Evolutionary conservation across 352 stramenopile species (phyloP), one percentile per base, ranked within the genome.

Genomic region (Globisporangium canariense): DNA sequence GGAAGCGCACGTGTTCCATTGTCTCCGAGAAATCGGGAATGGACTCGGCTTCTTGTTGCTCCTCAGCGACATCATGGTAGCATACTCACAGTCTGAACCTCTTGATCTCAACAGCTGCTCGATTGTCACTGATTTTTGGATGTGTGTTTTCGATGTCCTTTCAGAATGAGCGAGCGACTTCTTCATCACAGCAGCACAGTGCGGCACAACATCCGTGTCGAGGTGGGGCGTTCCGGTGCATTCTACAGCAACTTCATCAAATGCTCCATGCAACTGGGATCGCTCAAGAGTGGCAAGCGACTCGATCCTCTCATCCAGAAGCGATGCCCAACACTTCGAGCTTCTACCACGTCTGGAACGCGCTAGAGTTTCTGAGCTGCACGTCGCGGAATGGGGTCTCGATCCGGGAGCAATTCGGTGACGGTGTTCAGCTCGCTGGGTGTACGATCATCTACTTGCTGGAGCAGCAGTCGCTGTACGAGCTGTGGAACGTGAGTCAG

Each of bases 1-100:
- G 3, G 84, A 93, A 64, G 71, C 75, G 2, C 84, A 96, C 38
- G 76, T 97, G 14, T 92, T 97, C 36, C 88, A 97, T 62, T 89
- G 74, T 34, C 77, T 96, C 9, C 74, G 84, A 28, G 74, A 91
- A 60, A 75, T 95, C 50, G 89, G 89, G 9, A 97, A 97, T 50
- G 74, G 78, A 2, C 58, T 97, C 4, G 64, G 79, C 40, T 82
- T 93, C 60, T 45, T 96, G 2, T 32, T 79, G n/a, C 28, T 81
- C 4, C 61, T 91, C 3, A 75, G 68, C 46, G 49, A 71, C 47
- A 61, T 69, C 13, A 54, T 78, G 51, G 77, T 90, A 28, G 25
- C 25, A 70, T 30, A 63, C 67, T 5, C 40, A 2, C 14, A 25
- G 18, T 14, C 34, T 60, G 36, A 2, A 2, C 3, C 5, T 43